A percentile compares a stretch with the other conserved stretches of the same genome.
Conservation (phyloP, 805 yeast species). For the Monosporozyma servazzii region DNA sequence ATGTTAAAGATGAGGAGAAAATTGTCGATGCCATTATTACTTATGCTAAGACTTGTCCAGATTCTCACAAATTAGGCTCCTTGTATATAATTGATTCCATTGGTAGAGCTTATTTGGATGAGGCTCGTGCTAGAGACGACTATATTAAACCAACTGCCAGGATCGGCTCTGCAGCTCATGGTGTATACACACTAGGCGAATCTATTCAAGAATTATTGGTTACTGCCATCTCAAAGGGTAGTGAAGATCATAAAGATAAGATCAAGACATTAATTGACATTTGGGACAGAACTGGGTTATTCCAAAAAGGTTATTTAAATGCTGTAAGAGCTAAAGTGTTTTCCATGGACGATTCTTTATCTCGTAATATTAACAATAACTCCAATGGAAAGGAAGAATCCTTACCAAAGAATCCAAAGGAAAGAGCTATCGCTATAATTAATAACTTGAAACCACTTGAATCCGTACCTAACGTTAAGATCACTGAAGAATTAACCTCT, state of each 20-base stretch:
- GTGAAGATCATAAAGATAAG: constrained; percentile 57
- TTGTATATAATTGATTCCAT: constrained; percentile 88
- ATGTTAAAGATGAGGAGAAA: constrained; percentile 38
- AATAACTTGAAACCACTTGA: constrained; percentile 15
- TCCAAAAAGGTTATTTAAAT: constrained; percentile 47
- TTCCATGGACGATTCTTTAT: constrained; percentile 13
- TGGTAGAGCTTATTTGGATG: constrained; percentile 75
- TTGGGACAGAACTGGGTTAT: constrained; percentile 83
- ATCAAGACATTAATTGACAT: constrained; percentile 79
- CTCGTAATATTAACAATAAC: constrained; percentile 37
- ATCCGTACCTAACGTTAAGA: constrained; percentile 13
- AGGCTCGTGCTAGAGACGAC: constrained; percentile 50
- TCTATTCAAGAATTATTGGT: constrained; percentile 55
- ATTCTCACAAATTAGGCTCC: constrained; percentile 81
- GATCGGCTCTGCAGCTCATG: constrained; percentile 68
- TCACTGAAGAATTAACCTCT: constrained; percentile 19
- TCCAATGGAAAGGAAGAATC: constrained; percentile 32
- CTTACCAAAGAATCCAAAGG: constrained; percentile 37
- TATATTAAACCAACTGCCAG: constrained; percentile 41
- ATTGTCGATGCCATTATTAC: constrained; percentile 22
- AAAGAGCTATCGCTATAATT: constrained; percentile 25
- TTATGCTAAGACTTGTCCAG: constrained; percentile 61
- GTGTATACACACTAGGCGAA: constrained; percentile 54
- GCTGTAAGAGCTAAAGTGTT: constrained; percentile 52
- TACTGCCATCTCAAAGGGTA: constrained; percentile 49